Percentiles rank a stretch among this genome's conserved stretches.
phyloP scores from a whole-genome alignment of 148 eudicot genomes.

The Persicaria tinctoria region DNA sequence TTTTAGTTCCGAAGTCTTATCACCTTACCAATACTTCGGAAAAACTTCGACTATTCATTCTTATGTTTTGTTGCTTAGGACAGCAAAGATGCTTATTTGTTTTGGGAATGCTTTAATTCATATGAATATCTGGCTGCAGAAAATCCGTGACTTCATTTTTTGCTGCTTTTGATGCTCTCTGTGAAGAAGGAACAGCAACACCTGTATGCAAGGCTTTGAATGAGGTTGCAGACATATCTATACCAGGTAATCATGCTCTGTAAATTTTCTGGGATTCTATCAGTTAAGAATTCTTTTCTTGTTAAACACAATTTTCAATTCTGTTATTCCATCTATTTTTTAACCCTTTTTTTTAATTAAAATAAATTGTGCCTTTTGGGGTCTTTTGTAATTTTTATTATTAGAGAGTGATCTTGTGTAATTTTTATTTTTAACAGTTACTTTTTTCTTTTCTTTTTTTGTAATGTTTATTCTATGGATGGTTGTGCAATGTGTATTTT shows the following conservation, averaged over 20 bases:
- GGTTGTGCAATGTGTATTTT: too few relatives aligned
- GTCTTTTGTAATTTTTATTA: too few relatives aligned
- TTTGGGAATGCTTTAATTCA: background rate
- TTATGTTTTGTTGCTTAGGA: constrained; percentile 1
- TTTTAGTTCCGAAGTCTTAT: background rate
- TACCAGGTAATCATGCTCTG: constrained; percentile 47
- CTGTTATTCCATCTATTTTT: too few relatives aligned
- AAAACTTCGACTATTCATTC: background rate
- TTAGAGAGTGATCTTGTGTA: too few relatives aligned
- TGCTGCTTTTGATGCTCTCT: constrained; percentile 88
- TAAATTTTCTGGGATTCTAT: background rate
- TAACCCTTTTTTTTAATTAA: too few relatives aligned
- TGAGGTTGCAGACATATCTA: constrained; percentile 74
- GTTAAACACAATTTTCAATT: too few relatives aligned
- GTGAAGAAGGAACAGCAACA: constrained; percentile 98
- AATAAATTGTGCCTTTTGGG: too few relatives aligned
- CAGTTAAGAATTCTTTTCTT: background rate
- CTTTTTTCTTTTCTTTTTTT: too few relatives aligned
- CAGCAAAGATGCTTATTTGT: constrained; percentile 3
- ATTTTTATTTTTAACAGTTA: too few relatives aligned
- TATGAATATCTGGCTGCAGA: constrained; percentile 30
- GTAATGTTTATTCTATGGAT: too few relatives aligned
- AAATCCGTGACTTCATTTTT: constrained; percentile 89
- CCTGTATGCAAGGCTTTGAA: constrained; percentile 86
- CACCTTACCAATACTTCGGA: background rate